Conservation (phyloP, 345 rosid genomes). For the Eucalyptus fibrosa region DNA sequence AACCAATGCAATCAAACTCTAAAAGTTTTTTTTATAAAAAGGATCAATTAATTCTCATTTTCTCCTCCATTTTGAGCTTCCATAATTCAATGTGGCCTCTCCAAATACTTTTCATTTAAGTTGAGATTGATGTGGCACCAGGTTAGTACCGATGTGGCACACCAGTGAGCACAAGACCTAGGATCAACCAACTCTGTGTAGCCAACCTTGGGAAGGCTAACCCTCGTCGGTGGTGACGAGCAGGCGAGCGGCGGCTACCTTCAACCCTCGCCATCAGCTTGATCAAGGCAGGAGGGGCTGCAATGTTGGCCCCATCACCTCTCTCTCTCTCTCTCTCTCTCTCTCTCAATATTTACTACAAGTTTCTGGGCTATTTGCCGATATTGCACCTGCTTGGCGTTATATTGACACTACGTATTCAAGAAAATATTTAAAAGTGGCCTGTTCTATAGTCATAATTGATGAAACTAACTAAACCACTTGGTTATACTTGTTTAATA, state of each 20-base stretch:
- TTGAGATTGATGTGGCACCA: neutral
- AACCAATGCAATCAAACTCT: too few species aligned
- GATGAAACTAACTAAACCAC: too few species aligned
- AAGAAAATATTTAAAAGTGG: neutral
- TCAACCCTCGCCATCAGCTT: neutral
- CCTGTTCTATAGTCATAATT: neutral
- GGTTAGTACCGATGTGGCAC: neutral
- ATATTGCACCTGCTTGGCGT: neutral
- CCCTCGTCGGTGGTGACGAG: too few species aligned
- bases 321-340: neutral
- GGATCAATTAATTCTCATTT: neutral
- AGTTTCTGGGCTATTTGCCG: neutral
- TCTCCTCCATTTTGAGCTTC: neutral
- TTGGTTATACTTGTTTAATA: too few species aligned
- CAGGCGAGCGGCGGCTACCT: neutral
- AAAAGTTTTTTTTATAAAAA: too few species aligned
- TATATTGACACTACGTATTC: neutral
- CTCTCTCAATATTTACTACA: too few species aligned
- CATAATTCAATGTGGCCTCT: neutral
- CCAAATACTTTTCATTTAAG: neutral
- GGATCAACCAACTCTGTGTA: neutral
- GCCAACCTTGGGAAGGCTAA: too few species aligned
- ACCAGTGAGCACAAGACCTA: too few species aligned
- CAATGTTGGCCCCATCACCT: too few species aligned
- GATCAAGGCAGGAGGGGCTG: neutral